Percentiles rank a stretch among this genome's conserved stretches.
phyloP scores from a whole-genome alignment of 331 rosid species.

The Malus hybrid region DNA sequence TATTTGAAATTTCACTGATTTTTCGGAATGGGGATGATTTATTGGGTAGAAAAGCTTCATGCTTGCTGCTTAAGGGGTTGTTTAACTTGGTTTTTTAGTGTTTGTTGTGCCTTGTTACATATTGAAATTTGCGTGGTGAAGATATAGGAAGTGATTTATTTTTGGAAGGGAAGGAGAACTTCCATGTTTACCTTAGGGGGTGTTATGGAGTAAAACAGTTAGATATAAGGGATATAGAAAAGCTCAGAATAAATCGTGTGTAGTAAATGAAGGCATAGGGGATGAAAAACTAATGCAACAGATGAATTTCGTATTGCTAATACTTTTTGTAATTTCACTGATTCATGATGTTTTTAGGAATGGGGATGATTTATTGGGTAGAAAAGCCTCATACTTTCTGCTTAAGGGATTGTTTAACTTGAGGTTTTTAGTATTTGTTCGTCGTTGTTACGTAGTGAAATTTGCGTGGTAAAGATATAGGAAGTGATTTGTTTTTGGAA shows the following conservation, averaged over 20 bases:
- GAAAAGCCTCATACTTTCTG: neutral
- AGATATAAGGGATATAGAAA: neutral
- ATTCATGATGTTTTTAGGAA: neutral
- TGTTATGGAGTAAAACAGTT: too few relatives aligned
- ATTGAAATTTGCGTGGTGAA: neutral
- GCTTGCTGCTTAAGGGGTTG: neutral
- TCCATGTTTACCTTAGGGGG: neutral
- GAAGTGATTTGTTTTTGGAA: conserved; percentile 1
- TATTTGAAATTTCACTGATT: neutral
- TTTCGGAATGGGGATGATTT: neutral
- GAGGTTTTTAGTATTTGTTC: neutral
- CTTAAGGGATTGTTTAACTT: neutral
- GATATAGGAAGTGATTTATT: neutral
- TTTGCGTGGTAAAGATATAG: neutral
- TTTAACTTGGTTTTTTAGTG: neutral
- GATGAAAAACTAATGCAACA: neutral
- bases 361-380: neutral
- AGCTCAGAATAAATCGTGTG: neutral
- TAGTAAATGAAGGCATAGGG: neutral
- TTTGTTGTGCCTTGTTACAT: neutral
- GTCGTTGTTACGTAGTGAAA: neutral
- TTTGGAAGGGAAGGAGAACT: neutral
- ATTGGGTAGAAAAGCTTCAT: neutral
- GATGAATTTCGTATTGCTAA: neutral
- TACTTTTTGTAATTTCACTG: too few relatives aligned